phyloP scores from a whole-genome alignment of 2,329 filamentous ascomycete genomes.

The Diaporthe humulicola region DNA sequence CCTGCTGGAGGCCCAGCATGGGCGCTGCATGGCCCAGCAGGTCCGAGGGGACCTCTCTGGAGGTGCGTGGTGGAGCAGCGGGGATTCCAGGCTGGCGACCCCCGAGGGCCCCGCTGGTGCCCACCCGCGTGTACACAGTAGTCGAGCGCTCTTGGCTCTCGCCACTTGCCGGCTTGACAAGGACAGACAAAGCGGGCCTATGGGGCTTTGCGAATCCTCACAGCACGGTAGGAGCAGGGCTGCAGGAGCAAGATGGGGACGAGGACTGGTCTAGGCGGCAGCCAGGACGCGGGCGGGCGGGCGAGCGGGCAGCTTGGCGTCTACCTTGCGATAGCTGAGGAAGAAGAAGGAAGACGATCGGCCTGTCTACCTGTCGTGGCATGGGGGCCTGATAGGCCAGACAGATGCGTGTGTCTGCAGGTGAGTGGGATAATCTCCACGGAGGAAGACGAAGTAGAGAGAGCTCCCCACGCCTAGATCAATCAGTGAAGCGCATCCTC shows the following conservation, averaged over 20 bases:
- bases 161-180: slow-evolving; percentile 6
- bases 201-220: neutral
- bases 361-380: neutral
- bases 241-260: neutral
- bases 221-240: slow-evolving; percentile 23
- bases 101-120: slow-evolving; percentile 21
- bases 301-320: slow-evolving; percentile 12
- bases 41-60: slow-evolving; percentile 13
- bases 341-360: slow-evolving; percentile 16
- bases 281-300: neutral
- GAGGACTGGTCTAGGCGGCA: neutral
- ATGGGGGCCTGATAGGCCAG: slow-evolving; percentile 7
- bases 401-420: neutral
- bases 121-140: slow-evolving; percentile 15
- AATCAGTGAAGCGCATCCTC: neutral
- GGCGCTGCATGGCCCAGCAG: slow-evolving; percentile 1
- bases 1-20: slow-evolving; percentile 14
- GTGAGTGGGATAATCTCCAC: slow-evolving; percentile 18
- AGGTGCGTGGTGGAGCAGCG: slow-evolving; percentile 23
- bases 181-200: slow-evolving; percentile 5
- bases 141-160: neutral
- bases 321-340: slow-evolving; percentile 6
- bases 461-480: neutral
- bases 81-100: slow-evolving; percentile 28
- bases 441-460: neutral